A percentile compares a stretch with the other conserved stretches of the same genome.
Conservation (phyloP, 192 early-diverging fungal species). For the Coemansia sp. region DNA sequence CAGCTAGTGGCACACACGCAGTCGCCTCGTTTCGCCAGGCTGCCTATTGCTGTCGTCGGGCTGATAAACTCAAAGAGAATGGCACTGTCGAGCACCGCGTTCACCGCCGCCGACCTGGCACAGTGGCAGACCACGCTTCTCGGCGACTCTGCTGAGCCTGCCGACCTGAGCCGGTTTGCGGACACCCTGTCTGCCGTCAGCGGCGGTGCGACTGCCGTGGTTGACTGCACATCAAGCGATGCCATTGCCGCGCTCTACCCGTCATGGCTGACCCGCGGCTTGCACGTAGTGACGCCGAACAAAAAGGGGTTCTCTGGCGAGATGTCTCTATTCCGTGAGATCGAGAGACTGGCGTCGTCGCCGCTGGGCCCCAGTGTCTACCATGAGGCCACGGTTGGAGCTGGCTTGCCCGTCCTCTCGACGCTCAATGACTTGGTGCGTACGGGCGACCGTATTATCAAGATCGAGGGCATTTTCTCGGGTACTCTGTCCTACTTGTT, state of each 20-base stretch:
- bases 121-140: conserved; percentile 56
- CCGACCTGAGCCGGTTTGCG: conserved; percentile 58
- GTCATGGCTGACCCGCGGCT: conserved; percentile 70
- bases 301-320: conserved; percentile 93
- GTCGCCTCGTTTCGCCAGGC: conserved; percentile 45
- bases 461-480: conserved; percentile 96
- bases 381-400: conserved; percentile 96
- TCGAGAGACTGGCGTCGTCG: conserved; percentile 57
- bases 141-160: conserved; percentile 28
- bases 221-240: conserved; percentile 91
- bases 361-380: conserved; percentile 65
- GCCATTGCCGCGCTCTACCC: conserved; percentile 80
- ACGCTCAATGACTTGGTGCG: conserved; percentile 86
- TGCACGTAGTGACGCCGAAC: conserved; percentile 95
- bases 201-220: conserved; percentile 64
- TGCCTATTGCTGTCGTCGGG: conserved; percentile 69
- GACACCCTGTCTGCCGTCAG: conserved; percentile 54
- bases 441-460: conserved; percentile 89
- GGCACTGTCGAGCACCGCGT: conserved; percentile 56
- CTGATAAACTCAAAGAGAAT: conserved; percentile 76
- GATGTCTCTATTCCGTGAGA: conserved; percentile 68
- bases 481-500: conserved; percentile 98
- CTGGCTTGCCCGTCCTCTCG: conserved; percentile 91
- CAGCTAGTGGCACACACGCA: conserved; percentile 66
- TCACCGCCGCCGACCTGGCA: conserved; percentile 48